Evolutionary conservation across 768 basidiomycete genomes (phyloP), one percentile per base, ranked within the genome.

Genomic region (Panaeolus papilionaceus): DNA sequence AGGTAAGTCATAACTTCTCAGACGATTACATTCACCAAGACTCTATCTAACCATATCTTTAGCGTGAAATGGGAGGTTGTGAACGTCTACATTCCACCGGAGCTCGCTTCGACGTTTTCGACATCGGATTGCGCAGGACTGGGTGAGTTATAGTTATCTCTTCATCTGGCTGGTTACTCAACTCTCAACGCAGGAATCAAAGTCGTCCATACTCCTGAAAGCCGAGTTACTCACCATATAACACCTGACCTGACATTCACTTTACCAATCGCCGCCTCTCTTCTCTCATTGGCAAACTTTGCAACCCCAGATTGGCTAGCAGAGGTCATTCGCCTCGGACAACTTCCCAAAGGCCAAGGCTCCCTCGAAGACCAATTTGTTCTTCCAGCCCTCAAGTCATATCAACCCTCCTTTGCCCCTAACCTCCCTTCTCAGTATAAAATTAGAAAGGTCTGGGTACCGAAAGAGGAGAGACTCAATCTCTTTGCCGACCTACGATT

Each of bases 221-320:
- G 80, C 0, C 78, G 83, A 23, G 80, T 87, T 16, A 93, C 91
- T 0, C 91, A 94, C 69, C 89, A 93, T 73, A 81, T 93, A 63
- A 82, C 83, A 3, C 71, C 86, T 4, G 82, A 81, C 23, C 87
- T 85, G 65, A 74, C 81, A 4, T 79, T 87, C n/a, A 84, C 81
- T 8, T 77, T 87, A 0, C 68, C 81, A 0, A 79, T 88, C 26
- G 87, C 87, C 0, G 78, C 84, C 0, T 91, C 92, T 12, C 81
- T 94, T 10, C 76, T 93, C 16, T 84, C 85, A 3, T 79, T 84
- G 0, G 81, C 85, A 14, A 81, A 83, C 11, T 84, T 93, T 61
- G 91, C 90, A 38, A 92, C 82, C 66, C 81, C 84, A 0, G 88
- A 90, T 61, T 94, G 92, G 92, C 76, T 93, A 28, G 75, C 77